These are phyloP conservation scores for Rhexocercosporidium sp. DNA, from an alignment of 2,329 filamentous ascomycete species.

Conservation along the genomic window DNA sequence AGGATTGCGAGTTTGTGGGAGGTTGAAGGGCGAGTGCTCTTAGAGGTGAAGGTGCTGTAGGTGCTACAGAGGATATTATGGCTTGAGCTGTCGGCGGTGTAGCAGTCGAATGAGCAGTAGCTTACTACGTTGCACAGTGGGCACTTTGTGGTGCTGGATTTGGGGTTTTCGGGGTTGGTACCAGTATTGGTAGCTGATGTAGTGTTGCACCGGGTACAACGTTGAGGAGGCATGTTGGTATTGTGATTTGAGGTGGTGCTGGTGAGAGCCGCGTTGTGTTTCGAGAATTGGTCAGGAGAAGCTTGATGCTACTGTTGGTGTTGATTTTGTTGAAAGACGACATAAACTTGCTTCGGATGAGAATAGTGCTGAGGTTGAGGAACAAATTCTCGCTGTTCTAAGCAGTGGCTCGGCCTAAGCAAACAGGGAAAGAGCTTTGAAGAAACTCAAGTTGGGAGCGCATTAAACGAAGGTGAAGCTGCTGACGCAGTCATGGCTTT, in stretches of 20 bases:
- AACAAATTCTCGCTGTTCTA: too few relatives aligned
- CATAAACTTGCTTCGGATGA: too few relatives aligned
- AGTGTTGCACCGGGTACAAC: not conserved
- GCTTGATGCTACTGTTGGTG: not conserved
- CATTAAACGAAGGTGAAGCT: too few relatives aligned
- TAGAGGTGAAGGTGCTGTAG: not conserved
- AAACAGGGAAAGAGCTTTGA: too few relatives aligned
- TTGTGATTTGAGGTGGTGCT: not conserved
- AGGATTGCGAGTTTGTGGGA: not conserved
- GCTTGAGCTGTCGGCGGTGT: too few relatives aligned
- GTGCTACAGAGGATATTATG: not conserved
- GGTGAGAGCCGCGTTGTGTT: not conserved
- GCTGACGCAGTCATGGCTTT: too few relatives aligned
- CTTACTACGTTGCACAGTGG: not conserved
- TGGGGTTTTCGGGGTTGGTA: not conserved
- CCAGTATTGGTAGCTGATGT: not conserved
- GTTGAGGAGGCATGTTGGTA: not conserved
- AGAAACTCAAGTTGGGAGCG: too few relatives aligned
- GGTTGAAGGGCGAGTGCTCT: not conserved
- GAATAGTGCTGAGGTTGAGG: too few relatives aligned
- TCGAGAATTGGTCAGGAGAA: not conserved
- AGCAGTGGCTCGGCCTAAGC: too few relatives aligned
- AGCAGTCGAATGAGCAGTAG: not conserved
- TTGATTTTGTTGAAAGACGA: not conserved
- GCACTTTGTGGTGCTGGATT: not conserved